Percentiles rank a stretch among this genome's conserved stretches.
These are phyloP conservation scores for Phytophthora aleatoria DNA, from an alignment of 352 stramenopile species.

Conservation along the genomic window DNA sequence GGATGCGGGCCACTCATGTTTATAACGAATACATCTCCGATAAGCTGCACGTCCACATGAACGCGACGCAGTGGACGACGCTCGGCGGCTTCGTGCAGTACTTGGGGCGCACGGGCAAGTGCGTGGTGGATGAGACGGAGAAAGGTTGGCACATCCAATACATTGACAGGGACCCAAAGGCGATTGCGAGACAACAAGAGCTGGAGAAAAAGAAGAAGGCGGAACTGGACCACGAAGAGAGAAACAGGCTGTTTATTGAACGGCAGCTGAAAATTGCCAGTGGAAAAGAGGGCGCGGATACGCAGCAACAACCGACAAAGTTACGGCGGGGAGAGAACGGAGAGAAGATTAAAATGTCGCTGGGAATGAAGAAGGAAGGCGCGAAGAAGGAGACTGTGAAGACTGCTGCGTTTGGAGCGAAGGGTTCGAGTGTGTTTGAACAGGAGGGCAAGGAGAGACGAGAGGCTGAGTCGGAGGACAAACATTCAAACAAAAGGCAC, in stretches of 20 bases:
- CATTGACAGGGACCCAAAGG: slow-evolving; percentile 93
- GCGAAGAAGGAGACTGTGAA: slow-evolving; percentile 33
- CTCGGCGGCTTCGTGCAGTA: slow-evolving; percentile 98
- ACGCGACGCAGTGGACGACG: slow-evolving; percentile 98
- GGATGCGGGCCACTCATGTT: slow-evolving; percentile 96
- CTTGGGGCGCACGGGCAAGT: slow-evolving; percentile 97
- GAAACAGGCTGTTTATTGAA: slow-evolving; percentile 77
- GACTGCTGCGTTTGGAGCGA: slow-evolving; percentile 2
- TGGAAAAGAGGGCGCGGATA: slow-evolving; percentile 33
- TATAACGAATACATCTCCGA: slow-evolving; percentile 99
- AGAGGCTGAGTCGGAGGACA: neutral
- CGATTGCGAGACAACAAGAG: slow-evolving; percentile 90
- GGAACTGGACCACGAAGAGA: slow-evolving; percentile 92
- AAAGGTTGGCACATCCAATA: slow-evolving; percentile 98
- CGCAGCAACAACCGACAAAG: slow-evolving; percentile 59
- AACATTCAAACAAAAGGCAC: slow-evolving; percentile 19
- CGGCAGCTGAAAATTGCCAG: slow-evolving; percentile 74
- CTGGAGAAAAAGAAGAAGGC: slow-evolving; percentile 86
- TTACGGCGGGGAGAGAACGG: slow-evolving; percentile 52
- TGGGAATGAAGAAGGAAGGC: slow-evolving; percentile 27
- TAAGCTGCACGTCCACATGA: slow-evolving; percentile 99
- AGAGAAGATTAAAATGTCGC: slow-evolving; percentile 51
- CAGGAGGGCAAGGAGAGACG: slow-evolving; percentile 3
- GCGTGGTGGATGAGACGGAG: slow-evolving; percentile 97
- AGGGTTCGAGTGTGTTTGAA: slow-evolving; percentile 18